Evolutionary conservation across 169 alveolate species (phyloP).

Genomic region (Babesia microti): DNA sequence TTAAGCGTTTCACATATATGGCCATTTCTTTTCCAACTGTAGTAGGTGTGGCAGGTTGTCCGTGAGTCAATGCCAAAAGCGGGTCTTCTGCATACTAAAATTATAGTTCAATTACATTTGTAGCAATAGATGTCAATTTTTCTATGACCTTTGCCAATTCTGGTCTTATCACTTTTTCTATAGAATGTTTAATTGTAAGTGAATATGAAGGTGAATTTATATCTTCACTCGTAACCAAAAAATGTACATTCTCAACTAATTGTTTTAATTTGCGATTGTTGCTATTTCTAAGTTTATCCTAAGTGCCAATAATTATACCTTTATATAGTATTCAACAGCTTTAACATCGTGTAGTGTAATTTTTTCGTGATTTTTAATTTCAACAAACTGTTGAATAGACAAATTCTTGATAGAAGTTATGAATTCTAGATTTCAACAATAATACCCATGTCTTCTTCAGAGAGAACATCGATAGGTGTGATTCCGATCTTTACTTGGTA

Average conservation of each 20-base stretch:
- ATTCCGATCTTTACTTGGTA: slow-evolving; percentile 64
- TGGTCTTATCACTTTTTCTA: slow-evolving; percentile 57
- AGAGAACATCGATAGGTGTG: slow-evolving; percentile 27
- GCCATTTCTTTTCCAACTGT: slow-evolving; percentile 92
- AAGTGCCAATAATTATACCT: slow-evolving; percentile 43
- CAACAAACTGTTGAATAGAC: slow-evolving; percentile 51
- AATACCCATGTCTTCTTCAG: slow-evolving; percentile 36
- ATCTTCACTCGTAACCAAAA: slow-evolving; percentile 89
- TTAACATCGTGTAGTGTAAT: slow-evolving; percentile 86
- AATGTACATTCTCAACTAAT: slow-evolving; percentile 73
- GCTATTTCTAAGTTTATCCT: slow-evolving; percentile 29
- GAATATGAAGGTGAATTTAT: slow-evolving; percentile 84
- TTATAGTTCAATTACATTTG: slow-evolving; percentile 16
- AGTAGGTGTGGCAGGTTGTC: slow-evolving; percentile 93
- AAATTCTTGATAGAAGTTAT: slow-evolving; percentile 28
- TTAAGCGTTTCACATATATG: slow-evolving; percentile 45
- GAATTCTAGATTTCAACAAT: slow-evolving; percentile 8
- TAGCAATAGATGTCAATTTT: slow-evolving; percentile 46
- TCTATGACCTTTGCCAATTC: slow-evolving; percentile 40
- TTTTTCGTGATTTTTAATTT: slow-evolving; percentile 67
- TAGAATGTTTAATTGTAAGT: slow-evolving; percentile 65
- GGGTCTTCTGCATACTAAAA: slow-evolving; percentile 70
- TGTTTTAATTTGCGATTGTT: slow-evolving; percentile 36
- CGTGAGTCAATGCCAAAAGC: slow-evolving; percentile 89
- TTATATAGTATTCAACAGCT: slow-evolving; percentile 82